Evolutionary conservation across 1,139 yeast genomes (phyloP), one percentile per base, ranked within the genome.

Genomic region (Debaryomyces robertsiae): DNA sequence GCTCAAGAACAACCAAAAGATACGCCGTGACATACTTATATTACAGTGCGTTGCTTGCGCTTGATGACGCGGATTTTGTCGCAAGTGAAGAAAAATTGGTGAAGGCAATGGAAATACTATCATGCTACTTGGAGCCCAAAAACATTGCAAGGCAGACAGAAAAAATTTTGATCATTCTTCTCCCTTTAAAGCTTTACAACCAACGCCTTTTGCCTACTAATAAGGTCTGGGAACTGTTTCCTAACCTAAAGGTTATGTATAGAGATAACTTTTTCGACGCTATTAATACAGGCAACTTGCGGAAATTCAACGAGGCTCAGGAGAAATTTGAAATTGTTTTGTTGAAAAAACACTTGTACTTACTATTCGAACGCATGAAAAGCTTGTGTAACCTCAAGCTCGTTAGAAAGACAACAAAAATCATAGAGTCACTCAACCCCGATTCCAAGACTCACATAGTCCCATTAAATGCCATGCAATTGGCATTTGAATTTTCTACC

Each of bases 21-120:
- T 82, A 83, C 41, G 72, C 79, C 7, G 75, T 80, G 9, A 75
- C 81, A 2, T 88, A 79, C 55, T 63, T 79, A 36, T 89, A 84
- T 60, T 86, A 81, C 59, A 71, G 80, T 50, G 85, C 91, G 1
- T 67, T 84, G 13, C 63, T 85, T 32, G 69, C 78, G 33, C 72
- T 84, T 38, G 82, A 82, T 50, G 85, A 82, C 44, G 81, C 79
- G 27, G 81, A 83, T 39, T 82, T 79, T 49, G 58, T 43, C 2
- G 60, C 61, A 7, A 83, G 87, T 4, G 75, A 75, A 41, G 57
- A 57, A 9, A 72, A 75, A 46, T 67, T 87, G 38, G 58, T 67
- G 13, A 54, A 61, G 32, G 87, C 90, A 0, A 63, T 79, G 48
- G 46, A 56, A 38, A 39, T 64, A 53, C 45, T 77, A 23, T 40